Evolutionary conservation across 2,329 filamentous ascomycete species (phyloP).

Genomic region (Claviceps lovelessii): DNA sequence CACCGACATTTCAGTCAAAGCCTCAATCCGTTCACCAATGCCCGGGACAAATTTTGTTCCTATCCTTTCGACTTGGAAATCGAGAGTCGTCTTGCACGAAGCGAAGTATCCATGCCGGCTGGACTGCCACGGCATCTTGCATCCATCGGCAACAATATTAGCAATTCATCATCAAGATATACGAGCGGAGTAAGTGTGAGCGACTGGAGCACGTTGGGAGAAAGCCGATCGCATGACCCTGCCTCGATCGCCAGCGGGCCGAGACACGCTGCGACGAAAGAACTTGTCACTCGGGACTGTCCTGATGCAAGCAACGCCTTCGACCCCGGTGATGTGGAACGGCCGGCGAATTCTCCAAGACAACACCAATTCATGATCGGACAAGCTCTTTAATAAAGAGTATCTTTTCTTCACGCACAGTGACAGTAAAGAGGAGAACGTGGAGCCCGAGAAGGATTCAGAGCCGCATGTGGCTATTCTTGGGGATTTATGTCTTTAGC

Average conservation of each 20-base stretch:
- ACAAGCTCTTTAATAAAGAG: not conserved
- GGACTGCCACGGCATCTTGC: slow-evolving; percentile 10
- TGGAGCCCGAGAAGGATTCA: not conserved
- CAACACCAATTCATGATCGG: not conserved
- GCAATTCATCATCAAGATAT: slow-evolving; percentile 29
- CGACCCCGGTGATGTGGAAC: not conserved
- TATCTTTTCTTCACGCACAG: not conserved
- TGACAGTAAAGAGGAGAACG: not conserved
- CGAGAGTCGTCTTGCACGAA: slow-evolving; percentile 11
- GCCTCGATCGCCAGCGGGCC: not conserved
- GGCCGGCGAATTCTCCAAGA: not conserved
- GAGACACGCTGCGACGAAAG: not conserved
- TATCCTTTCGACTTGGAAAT: slow-evolving; percentile 52
- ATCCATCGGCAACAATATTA: slow-evolving; percentile 31
- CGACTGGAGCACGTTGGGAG: slow-evolving; percentile 18
- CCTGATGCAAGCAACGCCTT: not conserved
- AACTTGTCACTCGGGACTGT: slow-evolving; percentile 1
- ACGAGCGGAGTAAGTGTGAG: slow-evolving; percentile 37
- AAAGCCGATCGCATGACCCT: not conserved
- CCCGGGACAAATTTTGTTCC: slow-evolving; percentile 44
- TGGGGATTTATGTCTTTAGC: too few relatives aligned
- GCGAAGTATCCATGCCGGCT: slow-evolving; percentile 8
- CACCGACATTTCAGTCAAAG: slow-evolving; percentile 28
- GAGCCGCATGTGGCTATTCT: too few relatives aligned
- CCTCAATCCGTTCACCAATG: slow-evolving; percentile 28